Conservation (phyloP, 23 red algal species). For the Gracilaria vermiculophylla region DNA sequence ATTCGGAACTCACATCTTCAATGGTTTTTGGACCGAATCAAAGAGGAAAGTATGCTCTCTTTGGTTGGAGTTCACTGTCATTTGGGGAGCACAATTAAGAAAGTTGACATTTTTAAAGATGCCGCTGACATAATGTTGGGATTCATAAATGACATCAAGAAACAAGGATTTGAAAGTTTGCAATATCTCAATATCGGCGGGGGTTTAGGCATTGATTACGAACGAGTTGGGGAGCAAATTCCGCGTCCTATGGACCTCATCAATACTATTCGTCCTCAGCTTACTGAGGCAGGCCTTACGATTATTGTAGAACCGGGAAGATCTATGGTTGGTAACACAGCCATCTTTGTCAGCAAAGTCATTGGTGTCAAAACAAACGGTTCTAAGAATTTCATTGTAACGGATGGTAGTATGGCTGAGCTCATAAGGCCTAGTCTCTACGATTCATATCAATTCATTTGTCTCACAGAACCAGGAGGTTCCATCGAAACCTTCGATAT, state of each 20-base stretch:
- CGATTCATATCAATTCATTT: constrained; percentile 87
- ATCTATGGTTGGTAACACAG: constrained; percentile 88
- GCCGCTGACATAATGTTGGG: constrained; percentile 85
- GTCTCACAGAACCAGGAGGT: constrained; percentile 69
- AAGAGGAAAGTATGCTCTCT: constrained; percentile 51
- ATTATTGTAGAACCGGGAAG: constrained; percentile 94
- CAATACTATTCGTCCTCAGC: constrained; percentile 80
- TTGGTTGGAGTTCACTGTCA: constrained; percentile 95
- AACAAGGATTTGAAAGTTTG: constrained; percentile 64
- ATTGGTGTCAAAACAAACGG: constrained; percentile 96
- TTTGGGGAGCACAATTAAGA: constrained; percentile 89
- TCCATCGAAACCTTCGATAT: constrained; percentile 73
- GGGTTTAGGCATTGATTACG: constrained; percentile 95
- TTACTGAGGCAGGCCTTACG: constrained; percentile 57
- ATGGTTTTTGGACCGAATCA: constrained; percentile 92
- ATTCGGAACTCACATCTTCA: constrained; percentile 91
- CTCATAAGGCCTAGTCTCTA: constrained; percentile 91
- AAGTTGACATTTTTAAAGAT: constrained; percentile 93
- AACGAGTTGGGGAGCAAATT: constrained; percentile 73
- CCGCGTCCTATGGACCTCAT: constrained; percentile 85
- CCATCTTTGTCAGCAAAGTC: constrained; percentile 73
- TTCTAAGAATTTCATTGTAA: constrained; percentile 89
- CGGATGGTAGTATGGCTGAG: constrained; percentile 92
- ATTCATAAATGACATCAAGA: constrained; percentile 78
- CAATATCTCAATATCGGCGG: constrained; percentile 94